A percentile compares a stretch with the other conserved stretches of the same genome.
Evolutionary conservation across 2,329 filamentous ascomycete genomes (phyloP).

Genomic region (Xylaria sp.): DNA sequence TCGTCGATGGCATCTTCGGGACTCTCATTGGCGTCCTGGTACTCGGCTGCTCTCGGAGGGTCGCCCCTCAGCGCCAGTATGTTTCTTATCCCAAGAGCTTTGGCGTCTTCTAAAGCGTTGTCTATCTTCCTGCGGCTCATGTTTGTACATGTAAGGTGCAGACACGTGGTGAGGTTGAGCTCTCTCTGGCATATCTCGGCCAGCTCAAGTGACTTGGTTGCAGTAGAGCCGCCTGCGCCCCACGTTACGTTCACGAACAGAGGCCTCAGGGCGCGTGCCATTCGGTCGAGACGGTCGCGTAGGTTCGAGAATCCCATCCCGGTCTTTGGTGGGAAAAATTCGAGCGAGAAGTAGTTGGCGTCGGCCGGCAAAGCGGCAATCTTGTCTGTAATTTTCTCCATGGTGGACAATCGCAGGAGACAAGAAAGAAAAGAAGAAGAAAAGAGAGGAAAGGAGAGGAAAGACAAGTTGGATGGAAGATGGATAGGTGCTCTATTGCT

Average conservation of each 20-base stretch:
- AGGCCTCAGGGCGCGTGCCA: conserved; percentile 90
- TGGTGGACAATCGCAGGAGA: conserved; percentile 49
- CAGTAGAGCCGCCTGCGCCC: conserved; percentile 94
- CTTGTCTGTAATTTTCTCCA: conserved; percentile 95
- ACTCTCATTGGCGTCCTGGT: conserved; percentile 71
- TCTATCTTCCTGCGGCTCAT: conserved; percentile 91
- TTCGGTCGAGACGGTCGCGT: conserved; percentile 90
- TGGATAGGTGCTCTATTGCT: not conserved
- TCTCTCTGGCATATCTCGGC: conserved; percentile 96
- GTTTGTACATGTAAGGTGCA: conserved; percentile 97
- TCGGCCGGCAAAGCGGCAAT: conserved; percentile 87
- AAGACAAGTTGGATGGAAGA: not conserved
- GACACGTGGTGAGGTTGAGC: conserved; percentile 89
- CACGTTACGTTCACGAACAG: conserved; percentile 98
- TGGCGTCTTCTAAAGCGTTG: conserved; percentile 89
- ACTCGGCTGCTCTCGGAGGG: conserved; percentile 89
- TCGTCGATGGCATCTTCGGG: conserved; percentile 72
- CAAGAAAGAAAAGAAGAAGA: not conserved
- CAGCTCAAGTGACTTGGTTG: conserved; percentile 89
- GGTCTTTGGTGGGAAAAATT: conserved; percentile 99
- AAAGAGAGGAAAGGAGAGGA: not conserved
- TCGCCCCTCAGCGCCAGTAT: conserved; percentile 93
- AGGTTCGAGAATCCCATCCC: conserved; percentile 95
- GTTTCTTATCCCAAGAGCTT: conserved; percentile 89
- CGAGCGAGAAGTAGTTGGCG: conserved; percentile 91